Evolutionary conservation across 257 asterid genomes (phyloP).

Genomic region (Nicotiana tabacum): DNA sequence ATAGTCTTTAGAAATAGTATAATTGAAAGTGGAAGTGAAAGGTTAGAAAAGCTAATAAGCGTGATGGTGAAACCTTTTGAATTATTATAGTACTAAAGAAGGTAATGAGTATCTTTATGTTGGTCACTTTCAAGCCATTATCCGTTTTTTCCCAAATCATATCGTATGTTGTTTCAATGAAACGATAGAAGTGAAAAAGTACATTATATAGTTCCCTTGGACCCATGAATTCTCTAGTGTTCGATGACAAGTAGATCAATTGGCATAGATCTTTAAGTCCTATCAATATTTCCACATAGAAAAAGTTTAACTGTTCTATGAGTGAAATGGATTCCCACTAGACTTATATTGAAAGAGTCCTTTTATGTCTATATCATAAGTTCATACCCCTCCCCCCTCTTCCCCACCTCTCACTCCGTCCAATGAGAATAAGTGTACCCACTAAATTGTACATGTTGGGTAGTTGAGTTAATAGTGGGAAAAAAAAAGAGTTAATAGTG

Average conservation of each 20-base stretch:
- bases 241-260: background rate
- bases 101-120: background rate
- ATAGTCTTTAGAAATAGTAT: too few relatives aligned
- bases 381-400: too few relatives aligned
- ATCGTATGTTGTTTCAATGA: background rate
- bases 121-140: background rate
- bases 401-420: background rate
- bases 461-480: background rate
- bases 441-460: conserved; percentile 8
- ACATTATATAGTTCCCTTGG: background rate
- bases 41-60: background rate
- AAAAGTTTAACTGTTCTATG: background rate
- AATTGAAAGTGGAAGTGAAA: background rate
- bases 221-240: background rate
- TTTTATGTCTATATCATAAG: background rate
- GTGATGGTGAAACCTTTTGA: too few relatives aligned
- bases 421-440: conserved; percentile 6
- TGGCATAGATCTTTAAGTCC: background rate
- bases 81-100: background rate
- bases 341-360: background rate
- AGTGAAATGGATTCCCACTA: background rate
- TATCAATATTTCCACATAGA: background rate
- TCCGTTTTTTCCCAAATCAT: background rate
- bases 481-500: background rate
- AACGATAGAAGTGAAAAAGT: background rate